Evolutionary conservation across 345 rosid species (phyloP).

Genomic region (Psidium friedrichsthalianum): DNA sequence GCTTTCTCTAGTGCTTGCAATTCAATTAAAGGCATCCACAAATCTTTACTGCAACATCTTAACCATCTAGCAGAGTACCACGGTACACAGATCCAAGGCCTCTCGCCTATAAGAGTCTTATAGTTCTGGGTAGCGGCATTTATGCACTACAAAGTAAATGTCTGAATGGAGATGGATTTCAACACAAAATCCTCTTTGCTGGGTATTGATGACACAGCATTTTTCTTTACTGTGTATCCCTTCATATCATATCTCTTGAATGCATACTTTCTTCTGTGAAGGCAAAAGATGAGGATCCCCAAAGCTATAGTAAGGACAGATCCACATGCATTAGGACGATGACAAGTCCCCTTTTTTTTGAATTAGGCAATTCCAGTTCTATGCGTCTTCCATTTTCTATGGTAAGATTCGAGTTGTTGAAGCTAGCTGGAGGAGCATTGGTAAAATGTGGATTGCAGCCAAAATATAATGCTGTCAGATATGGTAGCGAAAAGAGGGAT

Average conservation of each 20-base stretch:
- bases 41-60: constrained; percentile 49
- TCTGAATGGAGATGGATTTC: constrained; percentile 32
- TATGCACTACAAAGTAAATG: constrained; percentile 27
- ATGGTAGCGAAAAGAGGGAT: constrained; percentile 17
- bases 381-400: constrained; percentile 32
- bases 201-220: constrained; percentile 32
- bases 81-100: constrained; percentile 43
- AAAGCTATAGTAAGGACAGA: not conserved
- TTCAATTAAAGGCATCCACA: too few species aligned
- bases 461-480: constrained; percentile 20
- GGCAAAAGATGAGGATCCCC: constrained; percentile 2
- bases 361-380: not conserved
- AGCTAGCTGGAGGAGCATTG: constrained; percentile 8
- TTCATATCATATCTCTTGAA: constrained; percentile 11
- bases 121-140: constrained; percentile 38
- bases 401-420: constrained; percentile 12
- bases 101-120: constrained; percentile 35
- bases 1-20: too few species aligned
- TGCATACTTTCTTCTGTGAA: constrained; percentile 13
- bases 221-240: constrained; percentile 16
- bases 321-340: constrained; percentile 31
- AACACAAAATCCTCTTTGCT: constrained; percentile 21
- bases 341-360: constrained; percentile 14
- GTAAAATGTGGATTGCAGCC: constrained; percentile 39
- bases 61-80: constrained; percentile 39